Percentiles rank a stretch among this genome's conserved stretches.
These are phyloP conservation scores for Metschnikowia kunwiensis DNA, from an alignment of 805 yeast species.

Conservation along the genomic window DNA sequence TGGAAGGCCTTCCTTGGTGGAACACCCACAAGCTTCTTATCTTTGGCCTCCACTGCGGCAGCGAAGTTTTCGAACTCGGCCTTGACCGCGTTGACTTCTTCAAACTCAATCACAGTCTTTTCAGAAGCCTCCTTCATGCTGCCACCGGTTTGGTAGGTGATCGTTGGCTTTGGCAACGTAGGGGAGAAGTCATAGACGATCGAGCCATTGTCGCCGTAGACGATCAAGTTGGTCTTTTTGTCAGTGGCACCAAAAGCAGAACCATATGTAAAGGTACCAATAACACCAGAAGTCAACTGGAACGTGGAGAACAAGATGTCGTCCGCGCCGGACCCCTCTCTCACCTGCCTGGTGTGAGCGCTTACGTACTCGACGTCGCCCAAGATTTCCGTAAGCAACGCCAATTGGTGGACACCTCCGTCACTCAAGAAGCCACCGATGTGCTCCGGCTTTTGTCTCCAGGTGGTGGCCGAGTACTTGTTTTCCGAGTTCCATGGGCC, in stretches of 20 bases:
- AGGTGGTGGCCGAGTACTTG: conserved; percentile 65
- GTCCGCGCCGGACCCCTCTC: conserved; percentile 74
- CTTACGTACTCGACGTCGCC: conserved; percentile 71
- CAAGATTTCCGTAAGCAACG: conserved; percentile 74
- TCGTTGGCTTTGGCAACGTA: conserved; percentile 34
- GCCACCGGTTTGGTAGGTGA: conserved; percentile 34
- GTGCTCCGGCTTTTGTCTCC: conserved; percentile 91
- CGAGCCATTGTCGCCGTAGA: conserved; percentile 80
- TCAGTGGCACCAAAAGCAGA: conserved; percentile 83
- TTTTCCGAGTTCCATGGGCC: conserved; percentile 63
- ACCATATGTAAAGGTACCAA: conserved; percentile 86
- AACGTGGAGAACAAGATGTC: conserved; percentile 76
- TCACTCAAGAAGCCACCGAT: conserved; percentile 91
- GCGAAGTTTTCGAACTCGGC: conserved; percentile 51
- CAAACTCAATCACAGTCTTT: conserved; percentile 36
- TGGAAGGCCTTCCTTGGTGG: conserved; percentile 85
- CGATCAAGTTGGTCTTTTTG: conserved; percentile 61
- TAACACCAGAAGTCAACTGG: conserved; percentile 55
- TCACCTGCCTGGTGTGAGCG: conserved; percentile 74
- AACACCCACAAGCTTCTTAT: conserved; percentile 53
- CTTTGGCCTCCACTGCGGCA: conserved; percentile 57
- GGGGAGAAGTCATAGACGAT: conserved; percentile 64
- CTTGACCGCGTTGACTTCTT: conserved; percentile 42
- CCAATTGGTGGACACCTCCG: conserved; percentile 96
- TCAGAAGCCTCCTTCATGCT: conserved; percentile 50